phyloP scores from a whole-genome alignment of 1,284 basidiomycete species.

The Moesziomyces globuligerus region DNA sequence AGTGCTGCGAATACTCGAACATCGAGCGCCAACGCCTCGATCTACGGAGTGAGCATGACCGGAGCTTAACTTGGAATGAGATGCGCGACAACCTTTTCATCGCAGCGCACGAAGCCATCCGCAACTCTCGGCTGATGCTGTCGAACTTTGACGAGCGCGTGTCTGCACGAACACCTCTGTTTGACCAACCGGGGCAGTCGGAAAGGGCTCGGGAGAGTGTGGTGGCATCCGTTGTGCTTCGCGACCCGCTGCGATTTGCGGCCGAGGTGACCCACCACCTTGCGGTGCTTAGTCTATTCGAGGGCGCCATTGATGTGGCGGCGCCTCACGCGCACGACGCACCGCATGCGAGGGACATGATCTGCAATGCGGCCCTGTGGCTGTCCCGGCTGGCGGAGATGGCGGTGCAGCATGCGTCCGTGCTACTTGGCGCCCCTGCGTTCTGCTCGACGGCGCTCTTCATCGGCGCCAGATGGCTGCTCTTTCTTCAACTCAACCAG shows the following conservation, averaged over 20 bases:
- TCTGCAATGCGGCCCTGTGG: conserved; percentile 28
- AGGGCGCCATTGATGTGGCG: conserved; percentile 14
- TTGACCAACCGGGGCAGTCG: not conserved
- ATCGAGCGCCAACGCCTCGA: conserved; percentile 1
- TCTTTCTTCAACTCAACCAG: conserved; percentile 17
- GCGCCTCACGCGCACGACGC: not conserved
- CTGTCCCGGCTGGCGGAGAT: conserved; percentile 29
- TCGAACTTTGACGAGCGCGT: conserved; percentile 26
- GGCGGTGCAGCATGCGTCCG: conserved; percentile 5
- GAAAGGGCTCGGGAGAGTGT: conserved; percentile 7
- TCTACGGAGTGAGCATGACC: not conserved
- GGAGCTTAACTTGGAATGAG: not conserved
- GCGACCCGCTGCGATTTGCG: conserved; percentile 24
- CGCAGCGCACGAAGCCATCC: conserved; percentile 21
- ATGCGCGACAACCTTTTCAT: conserved; percentile 4
- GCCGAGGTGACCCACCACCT: conserved; percentile 32
- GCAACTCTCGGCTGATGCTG: conserved; percentile 33
- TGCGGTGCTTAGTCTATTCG: conserved; percentile 24
- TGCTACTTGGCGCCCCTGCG: conserved; percentile 16
- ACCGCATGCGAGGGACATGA: conserved; percentile 13
- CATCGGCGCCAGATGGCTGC: conserved; percentile 23
- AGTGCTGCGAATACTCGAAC: conserved; percentile 21
- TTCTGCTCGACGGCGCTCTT: conserved; percentile 25
- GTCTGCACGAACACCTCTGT: not conserved
- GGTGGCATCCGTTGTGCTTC: conserved; percentile 8